Evolutionary conservation across 306 rosid species (phyloP), one percentile per base, ranked within the genome.

Genomic region (Prunus salicina): DNA sequence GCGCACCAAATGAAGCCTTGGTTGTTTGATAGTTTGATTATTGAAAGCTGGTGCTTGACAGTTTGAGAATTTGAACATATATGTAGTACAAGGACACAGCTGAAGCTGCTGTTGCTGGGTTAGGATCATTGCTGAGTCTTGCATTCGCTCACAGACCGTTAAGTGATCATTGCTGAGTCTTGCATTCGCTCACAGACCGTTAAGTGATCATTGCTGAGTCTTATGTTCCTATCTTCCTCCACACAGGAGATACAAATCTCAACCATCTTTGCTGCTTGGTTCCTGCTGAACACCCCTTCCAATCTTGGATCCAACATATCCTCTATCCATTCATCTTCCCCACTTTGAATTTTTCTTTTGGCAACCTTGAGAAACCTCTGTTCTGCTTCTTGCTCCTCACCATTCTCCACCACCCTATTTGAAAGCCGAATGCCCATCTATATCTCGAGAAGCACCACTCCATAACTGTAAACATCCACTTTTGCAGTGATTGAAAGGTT

Each of bases 401-500:
- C 28, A 10, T 20, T 3, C 63, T 56, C 28, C 63, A n/a, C 28
- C 63, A 56, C 28, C 1, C 13, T 0, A 56, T 20, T 20, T 2
- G 62, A 20, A 56, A 56, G 62, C 2, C 14, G 5, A 56, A 20
- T 22, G 10, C 22, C 58, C 58, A 19, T 87, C 41, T 82, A 22
- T 57, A 84, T 84, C 75, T 86, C 90, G 73, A 88, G 47, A 11
- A 84, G 64, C 45, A 88, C 87, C 52, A 86, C 70, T 18, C 90
- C 89, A 7, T 78, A 88, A 55, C 90, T 86, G 50, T 80, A 88
- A 25, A 25, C 27, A 25, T 25, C 27, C 27, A 25, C 27, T 25
- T 25, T 85, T 15, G 88, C 69, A 3, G 93, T 82, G 14, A 89
- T 82, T 22, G 84, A 78, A 7, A 58, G 75, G 38, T 86, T 86